Evolutionary conservation across 2,329 filamentous ascomycete genomes (phyloP).

Genomic region (Annulohypoxylon truncatum): DNA sequence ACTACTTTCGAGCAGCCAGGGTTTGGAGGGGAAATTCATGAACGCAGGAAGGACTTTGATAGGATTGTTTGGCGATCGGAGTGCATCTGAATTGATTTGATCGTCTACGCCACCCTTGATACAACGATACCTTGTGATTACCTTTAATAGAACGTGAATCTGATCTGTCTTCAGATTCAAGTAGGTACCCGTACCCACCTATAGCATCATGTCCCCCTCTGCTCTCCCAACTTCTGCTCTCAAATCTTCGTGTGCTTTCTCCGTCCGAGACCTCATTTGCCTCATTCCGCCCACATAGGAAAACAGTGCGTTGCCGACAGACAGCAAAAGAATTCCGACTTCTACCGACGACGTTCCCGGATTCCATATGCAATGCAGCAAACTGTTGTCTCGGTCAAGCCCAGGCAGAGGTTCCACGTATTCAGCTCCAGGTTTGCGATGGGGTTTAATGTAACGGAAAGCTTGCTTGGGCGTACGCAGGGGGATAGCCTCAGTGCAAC

Average conservation of each 20-base stretch:
- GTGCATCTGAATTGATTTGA: slow-evolving; percentile 52
- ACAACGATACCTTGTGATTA: slow-evolving; percentile 6
- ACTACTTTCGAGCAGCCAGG: slow-evolving; percentile 47
- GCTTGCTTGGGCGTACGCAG: slow-evolving; percentile 8
- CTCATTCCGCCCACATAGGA: not conserved
- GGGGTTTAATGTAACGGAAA: slow-evolving; percentile 6
- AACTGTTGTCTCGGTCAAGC: slow-evolving; percentile 24
- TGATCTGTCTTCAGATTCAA: slow-evolving; percentile 5
- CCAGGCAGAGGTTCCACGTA: slow-evolving; percentile 15
- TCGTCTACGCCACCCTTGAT: slow-evolving; percentile 41
- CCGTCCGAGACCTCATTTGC: not conserved
- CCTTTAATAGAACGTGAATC: slow-evolving; percentile 8
- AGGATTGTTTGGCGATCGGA: slow-evolving; percentile 51
- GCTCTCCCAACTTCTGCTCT: not conserved
- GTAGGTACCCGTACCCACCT: not conserved
- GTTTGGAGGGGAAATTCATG: slow-evolving; percentile 48
- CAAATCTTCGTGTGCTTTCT: not conserved
- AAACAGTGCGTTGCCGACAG: slow-evolving; percentile 12
- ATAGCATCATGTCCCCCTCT: not conserved
- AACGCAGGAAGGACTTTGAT: slow-evolving; percentile 51
- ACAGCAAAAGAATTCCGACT: slow-evolving; percentile 16
- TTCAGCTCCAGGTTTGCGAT: slow-evolving; percentile 1
- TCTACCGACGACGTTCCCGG: slow-evolving; percentile 27
- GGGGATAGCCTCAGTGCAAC: slow-evolving; percentile 17
- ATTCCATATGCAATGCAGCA: slow-evolving; percentile 12